Conservation (phyloP, 768 basidiomycete species). For the Guyanaporus albipodus region DNA sequence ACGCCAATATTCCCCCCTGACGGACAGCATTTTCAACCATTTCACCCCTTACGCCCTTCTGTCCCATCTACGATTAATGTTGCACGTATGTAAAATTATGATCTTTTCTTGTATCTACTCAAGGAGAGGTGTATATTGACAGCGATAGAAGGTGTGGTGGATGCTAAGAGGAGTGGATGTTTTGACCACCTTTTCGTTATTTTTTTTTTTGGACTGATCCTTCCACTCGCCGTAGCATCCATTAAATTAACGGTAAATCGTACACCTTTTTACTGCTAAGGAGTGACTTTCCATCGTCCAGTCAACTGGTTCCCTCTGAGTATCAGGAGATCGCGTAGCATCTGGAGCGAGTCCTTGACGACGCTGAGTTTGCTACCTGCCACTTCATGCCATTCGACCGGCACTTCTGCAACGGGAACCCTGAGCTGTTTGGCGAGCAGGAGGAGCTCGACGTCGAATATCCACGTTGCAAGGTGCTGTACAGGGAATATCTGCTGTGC, state of each 20-base stretch:
- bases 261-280: constrained; percentile 21
- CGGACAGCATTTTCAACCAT: constrained; percentile 8
- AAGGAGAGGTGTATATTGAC: constrained; percentile 21
- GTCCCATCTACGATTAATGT: constrained; percentile 34
- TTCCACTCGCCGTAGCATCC: constrained; percentile 10
- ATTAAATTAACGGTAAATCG: constrained; percentile 27
- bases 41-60: constrained; percentile 18
- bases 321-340: constrained; percentile 84
- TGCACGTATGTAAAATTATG: constrained; percentile 30
- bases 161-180: constrained; percentile 13
- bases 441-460: constrained; percentile 93
- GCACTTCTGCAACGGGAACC: constrained; percentile 82
- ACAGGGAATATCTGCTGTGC: constrained; percentile 81
- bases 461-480: constrained; percentile 89
- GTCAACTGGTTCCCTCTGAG: constrained; percentile 76
- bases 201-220: constrained; percentile 12
- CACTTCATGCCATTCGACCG: constrained; percentile 92
- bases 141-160: constrained; percentile 21
- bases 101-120: constrained; percentile 28
- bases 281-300: constrained; percentile 64
- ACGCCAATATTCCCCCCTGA: constrained; percentile 39
- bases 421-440: constrained; percentile 74
- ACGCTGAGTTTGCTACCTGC: constrained; percentile 89
- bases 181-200: background rate
- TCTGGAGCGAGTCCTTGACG: constrained; percentile 78